These are phyloP conservation scores for Kazachstania africana DNA, from an alignment of 805 yeast genomes.

Conservation along the genomic window DNA sequence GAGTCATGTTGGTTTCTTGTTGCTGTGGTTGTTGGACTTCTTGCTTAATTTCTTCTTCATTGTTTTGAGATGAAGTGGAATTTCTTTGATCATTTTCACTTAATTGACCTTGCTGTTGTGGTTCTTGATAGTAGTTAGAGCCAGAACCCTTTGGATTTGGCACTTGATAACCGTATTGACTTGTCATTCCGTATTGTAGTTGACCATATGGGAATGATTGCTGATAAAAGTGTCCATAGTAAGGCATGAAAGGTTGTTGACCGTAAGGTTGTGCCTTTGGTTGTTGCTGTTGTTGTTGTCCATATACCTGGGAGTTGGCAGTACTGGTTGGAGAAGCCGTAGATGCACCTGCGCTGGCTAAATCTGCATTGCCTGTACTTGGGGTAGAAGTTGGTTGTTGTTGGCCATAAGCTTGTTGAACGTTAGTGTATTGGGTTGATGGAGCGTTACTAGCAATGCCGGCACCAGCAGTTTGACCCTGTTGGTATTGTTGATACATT, in stretches of 20 bases:
- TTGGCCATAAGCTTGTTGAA: conserved; percentile 20
- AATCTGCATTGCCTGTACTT: conserved; percentile 14
- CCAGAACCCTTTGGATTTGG: conserved; percentile 18
- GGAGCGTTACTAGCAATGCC: conserved; percentile 1
- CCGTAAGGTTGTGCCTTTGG: conserved; percentile 22
- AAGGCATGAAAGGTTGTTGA: conserved; percentile 26
- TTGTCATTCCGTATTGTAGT: conserved; percentile 26
- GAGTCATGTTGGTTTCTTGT: conserved; percentile 5
- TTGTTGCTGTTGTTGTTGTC: conserved; percentile 6
- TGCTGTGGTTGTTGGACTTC: conserved; percentile 5
- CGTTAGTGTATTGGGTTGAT: conserved; percentile 7
- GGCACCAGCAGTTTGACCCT: conserved; percentile 12
- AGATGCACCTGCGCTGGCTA: conserved; percentile 3
- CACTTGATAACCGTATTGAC: conserved; percentile 25
- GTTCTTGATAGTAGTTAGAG: conserved; percentile 16
- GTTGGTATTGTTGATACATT: conserved; percentile 21
- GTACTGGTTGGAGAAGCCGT: conserved; percentile 9
- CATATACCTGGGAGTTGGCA: conserved; percentile 13
- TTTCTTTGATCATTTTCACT: conserved; percentile 13
- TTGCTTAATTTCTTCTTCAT: conserved; percentile 9
- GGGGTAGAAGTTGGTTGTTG: conserved; percentile 15
- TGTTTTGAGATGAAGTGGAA: conserved; percentile 9
- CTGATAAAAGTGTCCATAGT: conserved; percentile 26
- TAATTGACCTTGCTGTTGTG: conserved; percentile 12
- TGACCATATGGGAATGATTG: conserved; percentile 28